Conservation (phyloP, 305 asterid species). For the Fraxinus platypoda region DNA sequence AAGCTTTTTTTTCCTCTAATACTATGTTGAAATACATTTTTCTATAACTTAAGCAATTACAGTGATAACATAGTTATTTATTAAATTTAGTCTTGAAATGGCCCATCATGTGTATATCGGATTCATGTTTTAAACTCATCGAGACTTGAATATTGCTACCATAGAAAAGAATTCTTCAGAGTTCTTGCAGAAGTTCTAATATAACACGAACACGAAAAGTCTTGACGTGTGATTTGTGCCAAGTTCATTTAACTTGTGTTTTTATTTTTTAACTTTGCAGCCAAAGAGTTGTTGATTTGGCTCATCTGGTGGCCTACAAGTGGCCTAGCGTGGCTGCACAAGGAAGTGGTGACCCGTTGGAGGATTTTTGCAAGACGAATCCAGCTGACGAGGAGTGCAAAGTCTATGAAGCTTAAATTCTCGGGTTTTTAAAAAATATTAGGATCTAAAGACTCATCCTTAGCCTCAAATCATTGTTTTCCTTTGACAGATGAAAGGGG, state of each 20-base stretch:
- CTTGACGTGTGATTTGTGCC: background rate
- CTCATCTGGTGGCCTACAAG: slow-evolving; percentile 74
- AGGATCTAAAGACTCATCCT: slow-evolving; percentile 18
- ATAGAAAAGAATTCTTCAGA: background rate
- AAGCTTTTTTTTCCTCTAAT: background rate
- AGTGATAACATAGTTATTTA: background rate
- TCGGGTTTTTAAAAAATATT: background rate
- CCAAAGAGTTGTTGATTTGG: slow-evolving; percentile 92
- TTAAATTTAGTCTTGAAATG: background rate
- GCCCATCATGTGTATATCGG: background rate
- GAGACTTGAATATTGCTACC: background rate
- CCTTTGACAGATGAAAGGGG: background rate
- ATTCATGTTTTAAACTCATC: background rate
- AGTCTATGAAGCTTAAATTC: slow-evolving; percentile 57
- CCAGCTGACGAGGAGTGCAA: slow-evolving; percentile 85
- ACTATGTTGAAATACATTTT: background rate
- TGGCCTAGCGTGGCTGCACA: slow-evolving; percentile 60
- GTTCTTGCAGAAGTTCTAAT: background rate
- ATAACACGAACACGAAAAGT: background rate
- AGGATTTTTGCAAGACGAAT: slow-evolving; percentile 62
- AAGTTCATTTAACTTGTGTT: background rate
- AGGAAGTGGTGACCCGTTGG: slow-evolving; percentile 77
- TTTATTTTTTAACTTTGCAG: slow-evolving; percentile 36
- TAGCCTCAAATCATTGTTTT: slow-evolving; percentile 6
- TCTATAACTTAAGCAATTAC: background rate